Evolutionary conservation across 2,329 filamentous ascomycete species (phyloP).

Genomic region (Aspergillus hiratsukae): DNA sequence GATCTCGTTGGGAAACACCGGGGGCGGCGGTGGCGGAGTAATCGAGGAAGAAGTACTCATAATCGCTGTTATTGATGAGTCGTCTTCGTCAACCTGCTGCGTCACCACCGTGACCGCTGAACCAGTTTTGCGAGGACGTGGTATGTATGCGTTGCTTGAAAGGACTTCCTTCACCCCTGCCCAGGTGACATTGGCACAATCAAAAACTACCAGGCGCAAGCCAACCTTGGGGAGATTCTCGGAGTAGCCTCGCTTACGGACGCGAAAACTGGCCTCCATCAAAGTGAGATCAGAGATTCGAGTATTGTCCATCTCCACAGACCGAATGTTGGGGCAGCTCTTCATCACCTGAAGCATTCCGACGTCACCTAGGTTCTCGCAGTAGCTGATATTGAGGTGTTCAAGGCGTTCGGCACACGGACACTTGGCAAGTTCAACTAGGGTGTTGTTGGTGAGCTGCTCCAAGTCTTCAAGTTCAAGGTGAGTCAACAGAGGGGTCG

Average conservation of each 20-base stretch:
- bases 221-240: slow-evolving; percentile 53
- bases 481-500: slow-evolving; percentile 72
- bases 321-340: slow-evolving; percentile 63
- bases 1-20: slow-evolving; percentile 65
- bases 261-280: slow-evolving; percentile 76
- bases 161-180: slow-evolving; percentile 83
- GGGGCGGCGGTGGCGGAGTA: slow-evolving; percentile 21
- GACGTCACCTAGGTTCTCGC: slow-evolving; percentile 74
- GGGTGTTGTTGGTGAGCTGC: slow-evolving; percentile 67
- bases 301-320: slow-evolving; percentile 88
- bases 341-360: slow-evolving; percentile 82
- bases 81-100: slow-evolving; percentile 18
- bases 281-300: slow-evolving; percentile 81
- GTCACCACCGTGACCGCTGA: slow-evolving; percentile 32
- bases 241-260: slow-evolving; percentile 61
- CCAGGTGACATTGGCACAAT: slow-evolving; percentile 91
- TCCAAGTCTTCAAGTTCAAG: slow-evolving; percentile 85
- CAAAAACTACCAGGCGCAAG: slow-evolving; percentile 76
- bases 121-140: slow-evolving; percentile 42
- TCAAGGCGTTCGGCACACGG: slow-evolving; percentile 68
- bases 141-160: slow-evolving; percentile 74
- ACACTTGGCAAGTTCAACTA: slow-evolving; percentile 70
- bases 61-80: slow-evolving; percentile 9
- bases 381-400: slow-evolving; percentile 86
- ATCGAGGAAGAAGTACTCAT: slow-evolving; percentile 24